Evolutionary conservation across 305 asterid genomes (phyloP), one percentile per base, ranked within the genome.

Genomic region (Fraxinus dipetala): DNA sequence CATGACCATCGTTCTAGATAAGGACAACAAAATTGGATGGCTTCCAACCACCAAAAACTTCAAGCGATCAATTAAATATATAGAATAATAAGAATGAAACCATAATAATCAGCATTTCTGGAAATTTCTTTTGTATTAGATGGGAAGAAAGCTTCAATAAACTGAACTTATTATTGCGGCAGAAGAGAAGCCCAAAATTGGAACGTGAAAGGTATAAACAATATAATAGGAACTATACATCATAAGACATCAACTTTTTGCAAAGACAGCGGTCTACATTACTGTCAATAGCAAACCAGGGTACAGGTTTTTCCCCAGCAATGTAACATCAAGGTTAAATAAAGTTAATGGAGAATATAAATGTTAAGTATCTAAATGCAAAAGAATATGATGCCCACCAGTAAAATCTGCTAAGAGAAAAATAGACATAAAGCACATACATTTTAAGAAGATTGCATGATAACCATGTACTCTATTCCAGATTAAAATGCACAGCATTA

Each of bases 341-440:
- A 75, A 26, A 43, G 26, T 69, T 73, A 54, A 80, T 36, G 26
- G 70, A 77, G 73, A 69, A 36, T 22, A 74, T 32, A 43, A 78
- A 54, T 4, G 30, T 11, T 40, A 24, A 54, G 36, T 32, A 28
- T 67, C 82, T 36, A 81, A 54, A 43, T 75, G 48, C 69, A 72
- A 36, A 45, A 36, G 61, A 28, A 75, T 54, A n/a, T 11, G 75
- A 63, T 26, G 7, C n/a, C 69, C 14, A 9, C 59, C 18, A 70
- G 26, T 67, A 24, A 13, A 78, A 79, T 13, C 26, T 31, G 30
- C 45, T 76, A 72, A 2, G 48, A 14, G 38, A 79, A 78, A 43
- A 31, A 4, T 6, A 79, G 40, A 70, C 38, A 76, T 10, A 26
- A 51, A 6, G 5, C 5, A 40, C 70, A 36, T 61, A 35, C 38